Conservation (phyloP, 2,329 filamentous ascomycete species). For the Pseudocercospora cruenta region DNA sequence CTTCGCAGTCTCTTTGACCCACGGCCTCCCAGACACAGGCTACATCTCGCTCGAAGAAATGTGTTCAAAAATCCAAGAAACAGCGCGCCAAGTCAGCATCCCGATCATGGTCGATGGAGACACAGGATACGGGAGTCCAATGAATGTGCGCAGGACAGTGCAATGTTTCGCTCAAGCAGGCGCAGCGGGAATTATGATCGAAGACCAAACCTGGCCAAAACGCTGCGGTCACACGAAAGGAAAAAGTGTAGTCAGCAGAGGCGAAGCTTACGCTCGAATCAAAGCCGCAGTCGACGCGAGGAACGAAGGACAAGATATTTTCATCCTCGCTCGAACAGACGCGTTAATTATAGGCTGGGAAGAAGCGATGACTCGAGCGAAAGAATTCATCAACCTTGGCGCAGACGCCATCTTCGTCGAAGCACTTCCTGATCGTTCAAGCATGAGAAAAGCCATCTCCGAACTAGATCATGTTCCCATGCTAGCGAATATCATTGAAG, state of each 20-base stretch:
- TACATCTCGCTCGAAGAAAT: constrained; percentile 56
- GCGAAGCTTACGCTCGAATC: constrained; percentile 52
- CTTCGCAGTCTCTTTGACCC: constrained; percentile 44
- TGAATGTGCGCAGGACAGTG: constrained; percentile 53
- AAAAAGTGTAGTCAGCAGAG: constrained; percentile 51
- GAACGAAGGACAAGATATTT: constrained; percentile 51
- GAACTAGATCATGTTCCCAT: neutral
- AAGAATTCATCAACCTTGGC: constrained; percentile 49
- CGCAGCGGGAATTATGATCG: constrained; percentile 48
- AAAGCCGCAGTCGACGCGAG: constrained; percentile 53
- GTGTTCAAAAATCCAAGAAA: constrained; percentile 45
- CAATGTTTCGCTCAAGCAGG: constrained; percentile 48
- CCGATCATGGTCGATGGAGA: constrained; percentile 54
- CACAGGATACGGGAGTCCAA: constrained; percentile 53
- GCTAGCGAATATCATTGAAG: constrained; percentile 52
- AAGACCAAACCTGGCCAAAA: constrained; percentile 57
- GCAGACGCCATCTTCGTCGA: constrained; percentile 53
- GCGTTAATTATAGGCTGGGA: constrained; percentile 49
- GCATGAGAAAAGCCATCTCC: constrained; percentile 17
- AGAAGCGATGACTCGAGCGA: constrained; percentile 48
- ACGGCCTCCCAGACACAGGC: constrained; percentile 53
- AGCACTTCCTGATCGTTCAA: constrained; percentile 48
- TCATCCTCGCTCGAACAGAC: constrained; percentile 52
- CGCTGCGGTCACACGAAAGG: constrained; percentile 53
- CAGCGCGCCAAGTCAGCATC: constrained; percentile 43